Evolutionary conservation across 805 yeast species (phyloP), one percentile per base, ranked within the genome.

Genomic region (Lipomyces yamanashiensis): DNA sequence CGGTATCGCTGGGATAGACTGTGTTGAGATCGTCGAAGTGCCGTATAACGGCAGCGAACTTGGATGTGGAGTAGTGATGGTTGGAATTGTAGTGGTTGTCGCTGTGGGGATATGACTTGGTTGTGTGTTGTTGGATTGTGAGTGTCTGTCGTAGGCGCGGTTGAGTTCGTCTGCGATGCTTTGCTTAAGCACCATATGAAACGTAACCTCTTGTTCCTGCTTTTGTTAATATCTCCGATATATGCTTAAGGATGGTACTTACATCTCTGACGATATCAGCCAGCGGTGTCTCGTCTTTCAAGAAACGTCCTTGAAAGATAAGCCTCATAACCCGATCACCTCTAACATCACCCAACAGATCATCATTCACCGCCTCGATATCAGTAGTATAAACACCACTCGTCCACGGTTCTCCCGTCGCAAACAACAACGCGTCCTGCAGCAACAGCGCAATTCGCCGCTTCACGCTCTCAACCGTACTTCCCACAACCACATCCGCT

Each of bases 301-400:
- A 37, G 44, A 66, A 64, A 44, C 69, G 40, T 7, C 69, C 69
- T 17, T 52, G 69, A 45, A 63, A 66, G 15, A 66, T 66, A 19
- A 66, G 19, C 19, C 63, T 51, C 54, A 64, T 62, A 37, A 52
- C 58, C 17, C 47, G 34, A 47, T 61, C 54, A 34, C 61, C 59
- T 1, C 44, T 12, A n/a, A 50, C 59, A 44, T 54, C 58, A n/a
- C 57, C 60, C 36, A 62, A 48, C 49, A 58, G 19, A 51, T 53
- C 56, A 12, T 36, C 66, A 17, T 49, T 58, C 15, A 48, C 59
- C 19, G 50, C 39, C 49, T 62, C 60, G 28, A 59, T 62, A 2
- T 50, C 65, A 21, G 65, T 33, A 7, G 58, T 62, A 36, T 62
- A 62, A 41, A 62, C 65, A 13, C 61, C 54, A n/a, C 51, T 23